Evolutionary conservation across 2,329 filamentous ascomycete genomes (phyloP), one percentile per base, ranked within the genome.

Genomic region (Pseudocercospora macadamiae): DNA sequence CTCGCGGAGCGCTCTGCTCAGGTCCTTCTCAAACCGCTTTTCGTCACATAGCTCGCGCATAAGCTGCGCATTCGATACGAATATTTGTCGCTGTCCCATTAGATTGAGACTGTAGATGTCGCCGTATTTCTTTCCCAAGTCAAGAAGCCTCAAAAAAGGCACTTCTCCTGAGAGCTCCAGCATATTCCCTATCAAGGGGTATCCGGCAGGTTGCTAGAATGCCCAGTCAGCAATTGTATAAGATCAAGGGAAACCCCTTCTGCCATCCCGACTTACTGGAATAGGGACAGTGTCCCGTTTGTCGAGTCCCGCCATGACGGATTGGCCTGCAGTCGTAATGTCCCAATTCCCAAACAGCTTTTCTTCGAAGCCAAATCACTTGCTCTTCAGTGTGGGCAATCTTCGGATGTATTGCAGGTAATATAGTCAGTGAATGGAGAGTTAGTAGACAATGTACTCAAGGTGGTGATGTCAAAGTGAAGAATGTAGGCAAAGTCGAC

Each of bases 141-240:
- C 83, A 21, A 85, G 83, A 49, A 91, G 75, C 9, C 81, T 77
- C 4, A 73, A 70, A 2, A 84, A 70, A 0, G 87, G 83, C 19
- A 82, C 77, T n/a, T 82, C 80, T 0, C 79, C 73, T 58, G 88
- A 83, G 62, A 92, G 81, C 63, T 89, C 86, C 54, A 77, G 75
- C 26, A 88, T 70, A 65, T 91, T 89, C 25, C 89, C 88, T 21
- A 91, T 62, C 23, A 91, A 71, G 1, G 87, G 88, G 56, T 88
- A 76, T 2, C 84, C 86, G 54, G 79, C 80, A 23, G 88, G 88
- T 47, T 84, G 81, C 1, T n/a, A n/a, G n/a, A n/a, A n/a, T n/a
- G n/a, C n/a, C n/a, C n/a, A n/a, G n/a, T n/a, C n/a, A n/a, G n/a
- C n/a, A n/a, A n/a, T n/a, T n/a, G n/a, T n/a, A n/a, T n/a, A n/a